Evolutionary conservation across 192 early-diverging fungal genomes (phyloP).

Genomic region (Chytriomyces confervae): DNA sequence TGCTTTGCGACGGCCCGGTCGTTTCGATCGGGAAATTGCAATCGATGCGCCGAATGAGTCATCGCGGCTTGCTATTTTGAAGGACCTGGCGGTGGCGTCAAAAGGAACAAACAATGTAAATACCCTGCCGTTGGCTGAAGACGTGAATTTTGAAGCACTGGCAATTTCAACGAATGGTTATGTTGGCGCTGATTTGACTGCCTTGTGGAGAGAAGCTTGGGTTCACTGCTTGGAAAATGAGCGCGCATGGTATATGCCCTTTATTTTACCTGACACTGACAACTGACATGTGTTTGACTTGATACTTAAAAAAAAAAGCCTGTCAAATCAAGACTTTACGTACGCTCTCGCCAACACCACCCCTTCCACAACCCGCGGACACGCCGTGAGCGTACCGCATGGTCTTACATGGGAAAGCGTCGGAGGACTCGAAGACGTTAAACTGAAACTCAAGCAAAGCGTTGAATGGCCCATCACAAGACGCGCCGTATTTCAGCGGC

Average conservation of each 20-base stretch:
- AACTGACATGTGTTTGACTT: no score
- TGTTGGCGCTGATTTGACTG: conserved; percentile 90
- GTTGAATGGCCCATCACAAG: conserved; percentile 90
- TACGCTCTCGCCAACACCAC: conserved; percentile 32
- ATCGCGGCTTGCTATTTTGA: conserved; percentile 69
- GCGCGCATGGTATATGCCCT: conserved; percentile 4
- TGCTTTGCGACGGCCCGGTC: conserved; percentile 80
- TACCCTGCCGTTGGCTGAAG: conserved; percentile 43
- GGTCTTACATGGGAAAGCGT: conserved; percentile 80
- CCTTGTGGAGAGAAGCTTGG: conserved; percentile 84
- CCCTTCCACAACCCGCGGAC: conserved; percentile 73
- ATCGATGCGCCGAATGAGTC: conserved; percentile 76
- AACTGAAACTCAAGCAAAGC: conserved; percentile 79
- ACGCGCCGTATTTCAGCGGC: conserved; percentile 64
- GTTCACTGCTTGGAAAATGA: conserved; percentile 34
- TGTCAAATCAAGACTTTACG: conserved; percentile 18
- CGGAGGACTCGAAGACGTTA: conserved; percentile 85
- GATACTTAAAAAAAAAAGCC: not conserved
- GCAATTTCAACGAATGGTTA: conserved; percentile 80
- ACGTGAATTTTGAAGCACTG: conserved; percentile 58
- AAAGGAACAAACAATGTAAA: conserved; percentile 41
- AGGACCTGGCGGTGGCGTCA: conserved; percentile 50
- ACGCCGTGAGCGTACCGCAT: conserved; percentile 56
- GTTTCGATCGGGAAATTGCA: conserved; percentile 84
- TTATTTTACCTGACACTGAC: conserved; percentile 37